These are phyloP conservation scores for Zasmidium citrigriseum DNA, from an alignment of 2,329 filamentous ascomycete species.

Conservation along the genomic window DNA sequence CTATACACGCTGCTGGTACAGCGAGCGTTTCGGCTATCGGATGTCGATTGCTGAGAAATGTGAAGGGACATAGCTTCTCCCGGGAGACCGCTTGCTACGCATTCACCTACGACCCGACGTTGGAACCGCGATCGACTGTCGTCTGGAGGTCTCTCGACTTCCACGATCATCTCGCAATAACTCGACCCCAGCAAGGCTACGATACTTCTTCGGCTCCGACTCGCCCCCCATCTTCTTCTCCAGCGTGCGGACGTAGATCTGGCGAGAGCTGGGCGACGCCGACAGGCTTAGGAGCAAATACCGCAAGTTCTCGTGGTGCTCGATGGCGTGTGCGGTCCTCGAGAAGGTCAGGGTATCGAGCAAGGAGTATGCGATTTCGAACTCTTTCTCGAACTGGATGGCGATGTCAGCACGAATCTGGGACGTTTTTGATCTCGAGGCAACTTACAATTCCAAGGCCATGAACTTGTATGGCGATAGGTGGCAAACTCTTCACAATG, in stretches of 20 bases:
- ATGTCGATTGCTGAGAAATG: no score
- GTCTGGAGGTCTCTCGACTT: constrained; percentile 8
- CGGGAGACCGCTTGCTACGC: not conserved
- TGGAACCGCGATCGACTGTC: constrained; percentile 1
- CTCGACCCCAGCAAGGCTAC: constrained; percentile 15
- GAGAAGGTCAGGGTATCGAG: constrained; percentile 18
- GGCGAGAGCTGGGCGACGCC: constrained; percentile 16
- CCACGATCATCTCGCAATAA: constrained; percentile 12
- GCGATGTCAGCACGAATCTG: not conserved
- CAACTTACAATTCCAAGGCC: constrained; percentile 5
- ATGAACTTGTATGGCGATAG: constrained; percentile 19
- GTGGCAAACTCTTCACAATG: constrained; percentile 16
- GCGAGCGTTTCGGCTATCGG: no score
- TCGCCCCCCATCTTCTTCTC: constrained; percentile 20
- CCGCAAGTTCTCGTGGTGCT: constrained; percentile 18
- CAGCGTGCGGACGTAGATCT: constrained; percentile 21
- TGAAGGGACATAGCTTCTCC: no score
- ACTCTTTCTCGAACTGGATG: constrained; percentile 19
- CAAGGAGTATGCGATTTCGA: constrained; percentile 21
- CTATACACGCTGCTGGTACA: no score
- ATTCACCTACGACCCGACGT: not conserved
- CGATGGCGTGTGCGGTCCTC: not conserved
- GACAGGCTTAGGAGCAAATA: constrained; percentile 15
- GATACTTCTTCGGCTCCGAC: constrained; percentile 12
- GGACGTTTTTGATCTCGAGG: not conserved